phyloP scores from a whole-genome alignment of 2,329 filamentous ascomycete genomes.

The Aspergillus alliaceus region DNA sequence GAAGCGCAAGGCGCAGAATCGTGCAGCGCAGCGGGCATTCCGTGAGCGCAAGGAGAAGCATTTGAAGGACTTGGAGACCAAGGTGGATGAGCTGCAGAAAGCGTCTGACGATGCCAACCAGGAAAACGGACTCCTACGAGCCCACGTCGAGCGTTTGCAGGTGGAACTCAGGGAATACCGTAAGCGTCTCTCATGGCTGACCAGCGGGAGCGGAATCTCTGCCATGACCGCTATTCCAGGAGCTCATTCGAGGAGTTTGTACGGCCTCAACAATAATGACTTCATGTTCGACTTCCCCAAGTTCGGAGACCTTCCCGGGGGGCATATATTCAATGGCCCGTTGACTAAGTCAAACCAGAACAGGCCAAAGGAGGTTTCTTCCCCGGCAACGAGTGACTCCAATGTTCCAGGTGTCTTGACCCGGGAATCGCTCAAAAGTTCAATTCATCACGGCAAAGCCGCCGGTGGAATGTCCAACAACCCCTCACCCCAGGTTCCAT shows the following conservation, averaged over 20 bases:
- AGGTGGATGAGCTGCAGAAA: conserved; percentile 69
- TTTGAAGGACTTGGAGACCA: conserved; percentile 52
- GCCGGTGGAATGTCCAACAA: conserved; percentile 12
- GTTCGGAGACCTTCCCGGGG: conserved; percentile 72
- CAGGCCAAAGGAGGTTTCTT: conserved; percentile 32
- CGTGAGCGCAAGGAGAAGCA: conserved; percentile 91
- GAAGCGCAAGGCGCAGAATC: conserved; percentile 82
- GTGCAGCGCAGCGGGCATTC: conserved; percentile 89
- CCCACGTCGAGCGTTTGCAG: conserved; percentile 86
- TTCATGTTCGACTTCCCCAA: conserved; percentile 97
- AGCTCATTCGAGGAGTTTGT: conserved; percentile 48
- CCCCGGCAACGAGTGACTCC: conserved; percentile 18
- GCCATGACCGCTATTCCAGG: conserved; percentile 50
- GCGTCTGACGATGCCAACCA: conserved; percentile 77
- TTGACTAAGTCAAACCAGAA: conserved; percentile 30
- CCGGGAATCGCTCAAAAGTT: conserved; percentile 22
- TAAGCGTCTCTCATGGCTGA: conserved; percentile 72
- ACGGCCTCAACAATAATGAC: conserved; percentile 69
- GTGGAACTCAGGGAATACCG: conserved; percentile 86
- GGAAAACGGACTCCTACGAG: conserved; percentile 79
- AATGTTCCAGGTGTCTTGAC: conserved; percentile 32
- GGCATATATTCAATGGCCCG: conserved; percentile 53
- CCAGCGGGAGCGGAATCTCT: conserved; percentile 46
- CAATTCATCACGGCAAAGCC: conserved; percentile 7
- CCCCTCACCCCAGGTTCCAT: conserved; percentile 10